A percentile compares a stretch with the other conserved stretches of the same genome.
These are phyloP conservation scores for Cutaneotrichosporon mucoides DNA, from an alignment of 1,284 basidiomycete genomes.

Conservation along the genomic window DNA sequence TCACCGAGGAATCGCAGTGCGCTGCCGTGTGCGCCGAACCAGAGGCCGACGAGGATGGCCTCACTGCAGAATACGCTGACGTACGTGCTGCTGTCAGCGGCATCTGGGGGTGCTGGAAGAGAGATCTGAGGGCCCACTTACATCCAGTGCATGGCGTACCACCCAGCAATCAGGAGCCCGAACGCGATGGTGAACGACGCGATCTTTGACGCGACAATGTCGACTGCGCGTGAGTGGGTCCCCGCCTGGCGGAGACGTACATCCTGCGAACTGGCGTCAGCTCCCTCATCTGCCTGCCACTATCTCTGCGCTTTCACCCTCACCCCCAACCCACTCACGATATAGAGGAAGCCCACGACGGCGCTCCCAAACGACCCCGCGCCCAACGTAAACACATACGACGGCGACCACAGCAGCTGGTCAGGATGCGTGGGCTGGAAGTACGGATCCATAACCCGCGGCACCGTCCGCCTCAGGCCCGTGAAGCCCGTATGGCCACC, in stretches of 20 bases:
- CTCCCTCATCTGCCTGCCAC: constrained; percentile 40
- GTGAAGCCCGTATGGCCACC: constrained; percentile 45
- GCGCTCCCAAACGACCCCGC: constrained; percentile 46
- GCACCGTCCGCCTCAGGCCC: constrained; percentile 20
- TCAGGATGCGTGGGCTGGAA: background rate
- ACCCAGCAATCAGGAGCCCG: constrained; percentile 40
- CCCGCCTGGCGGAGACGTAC: background rate
- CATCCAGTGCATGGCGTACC: constrained; percentile 45
- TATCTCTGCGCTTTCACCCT: too few species aligned
- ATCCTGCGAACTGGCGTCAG: constrained; percentile 2
- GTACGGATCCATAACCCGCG: background rate
- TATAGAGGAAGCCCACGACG: constrained; percentile 42
- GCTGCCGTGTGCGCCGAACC: constrained; percentile 49
- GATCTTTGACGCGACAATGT: constrained; percentile 48
- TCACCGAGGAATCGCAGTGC: constrained; percentile 45
- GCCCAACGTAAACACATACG: constrained; percentile 31
- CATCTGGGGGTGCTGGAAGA: too few species aligned
- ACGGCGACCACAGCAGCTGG: background rate
- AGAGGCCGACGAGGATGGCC: constrained; percentile 46
- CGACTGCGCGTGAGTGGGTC: constrained; percentile 20
- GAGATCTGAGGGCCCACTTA: constrained; percentile 24
- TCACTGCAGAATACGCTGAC: constrained; percentile 43
- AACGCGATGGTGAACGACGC: constrained; percentile 47
- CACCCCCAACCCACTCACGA: too few species aligned
- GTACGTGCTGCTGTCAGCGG: constrained; percentile 37